Conservation (phyloP, 2,329 filamentous ascomycete genomes). For the Microdochium trichocladiopsis region DNA sequence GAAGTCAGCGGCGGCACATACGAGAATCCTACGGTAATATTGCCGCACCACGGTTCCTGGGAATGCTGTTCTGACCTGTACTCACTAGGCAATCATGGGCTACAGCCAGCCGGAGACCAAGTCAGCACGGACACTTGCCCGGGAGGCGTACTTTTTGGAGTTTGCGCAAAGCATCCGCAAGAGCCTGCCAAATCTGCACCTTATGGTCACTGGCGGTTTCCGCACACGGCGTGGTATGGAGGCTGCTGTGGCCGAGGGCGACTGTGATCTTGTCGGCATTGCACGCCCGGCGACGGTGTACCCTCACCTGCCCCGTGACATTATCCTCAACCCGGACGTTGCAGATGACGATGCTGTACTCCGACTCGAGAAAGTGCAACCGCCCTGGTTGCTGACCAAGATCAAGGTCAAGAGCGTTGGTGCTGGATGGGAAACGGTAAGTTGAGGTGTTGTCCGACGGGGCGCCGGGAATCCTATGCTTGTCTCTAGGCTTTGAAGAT, state of each 20-base stretch:
- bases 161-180: constrained; percentile 45
- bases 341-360: constrained; percentile 4
- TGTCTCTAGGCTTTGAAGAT: no score
- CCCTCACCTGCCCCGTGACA: constrained; percentile 1
- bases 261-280: constrained; percentile 5
- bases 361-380: constrained; percentile 3
- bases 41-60: background rate
- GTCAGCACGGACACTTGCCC: constrained; percentile 35
- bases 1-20: constrained; percentile 58
- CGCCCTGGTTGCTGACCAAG: constrained; percentile 1
- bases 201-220: constrained; percentile 53
- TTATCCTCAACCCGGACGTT: constrained; percentile 3
- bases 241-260: constrained; percentile 3
- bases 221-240: constrained; percentile 24
- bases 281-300: constrained; percentile 3
- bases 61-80: no score
- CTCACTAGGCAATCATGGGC: background rate
- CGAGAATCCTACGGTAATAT: constrained; percentile 40
- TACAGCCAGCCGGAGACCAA: background rate
- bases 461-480: no score
- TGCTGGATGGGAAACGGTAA: constrained; percentile 5
- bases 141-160: constrained; percentile 62
- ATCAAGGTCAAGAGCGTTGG: constrained; percentile 2
- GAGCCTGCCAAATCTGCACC: constrained; percentile 32
- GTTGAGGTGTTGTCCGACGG: no score